Base-by-base conservation (phyloP, 2,329 filamentous ascomycete species). In the Diaporthe sp. region DNA sequence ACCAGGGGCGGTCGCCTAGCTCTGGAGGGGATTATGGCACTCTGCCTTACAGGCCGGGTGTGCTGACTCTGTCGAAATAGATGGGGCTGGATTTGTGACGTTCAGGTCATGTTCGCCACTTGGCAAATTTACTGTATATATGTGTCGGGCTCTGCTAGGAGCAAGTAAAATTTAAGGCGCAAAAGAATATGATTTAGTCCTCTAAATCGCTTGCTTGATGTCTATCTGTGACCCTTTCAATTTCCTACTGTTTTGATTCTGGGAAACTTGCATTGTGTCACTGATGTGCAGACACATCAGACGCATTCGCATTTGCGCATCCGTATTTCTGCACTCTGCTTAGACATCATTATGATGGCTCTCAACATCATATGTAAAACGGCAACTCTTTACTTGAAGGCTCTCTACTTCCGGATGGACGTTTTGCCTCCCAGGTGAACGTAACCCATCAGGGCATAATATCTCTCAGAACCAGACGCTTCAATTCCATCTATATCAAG, bases 1-100 rank as follows among this genome's bases (percentile, higher is more conserved):
- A 92, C 81, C 92, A 93, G 82, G 92, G 92, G 30, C 82, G 84
- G 13, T 80, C 82, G 17, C 86, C 89, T 2, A 84, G 71, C 67
- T 80, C 80, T 0, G 79, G 80, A 55, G 84, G 82, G 9, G 82
- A 87, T n/a, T 92, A 93, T 78, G 84, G 85, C 76, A 40, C 77
- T 3, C 77, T 89, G 74, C 90, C 90, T 1, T 92, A 90, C 80
- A 82, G 84, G 8, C 90, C 90, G 0, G 90, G 86, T 64, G 73
- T 92, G 38, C 79, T 92, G 74, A 92, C 89, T 0, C 80, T 90
- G 8, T 12, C 13, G 30, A 52, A 52, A n/a, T 67, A 67, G 64
- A 67, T 50, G 45, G 45, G 45, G 42, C 13, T 22, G 4, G 30
- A n/a, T 28, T 6, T 2, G 9, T 19, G 12, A n/a, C 13, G 17